These are phyloP conservation scores for Dalbergia cochinchinensis DNA, from an alignment of 306 rosid genomes.

Conservation along the genomic window DNA sequence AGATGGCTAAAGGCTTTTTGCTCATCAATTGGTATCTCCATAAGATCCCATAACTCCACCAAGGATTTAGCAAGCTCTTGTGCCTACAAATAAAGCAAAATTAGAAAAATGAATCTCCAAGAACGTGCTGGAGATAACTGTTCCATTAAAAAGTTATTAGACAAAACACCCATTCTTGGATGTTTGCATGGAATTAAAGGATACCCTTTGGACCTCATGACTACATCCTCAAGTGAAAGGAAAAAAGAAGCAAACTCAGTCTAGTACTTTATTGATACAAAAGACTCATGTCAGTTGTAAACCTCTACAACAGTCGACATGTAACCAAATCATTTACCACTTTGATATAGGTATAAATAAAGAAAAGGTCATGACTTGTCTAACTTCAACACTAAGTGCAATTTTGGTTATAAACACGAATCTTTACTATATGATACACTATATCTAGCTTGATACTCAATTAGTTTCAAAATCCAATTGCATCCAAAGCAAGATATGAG, in stretches of 20 bases:
- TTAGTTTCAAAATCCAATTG: slow-evolving; percentile 20
- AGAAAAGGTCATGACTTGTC: not conserved
- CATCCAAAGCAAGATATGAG: slow-evolving; percentile 31
- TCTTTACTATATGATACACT: slow-evolving; percentile 1
- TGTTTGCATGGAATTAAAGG: not conserved
- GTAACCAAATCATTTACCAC: not conserved
- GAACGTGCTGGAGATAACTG: slow-evolving; percentile 21
- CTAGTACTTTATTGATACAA: not conserved
- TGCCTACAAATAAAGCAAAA: slow-evolving; percentile 55
- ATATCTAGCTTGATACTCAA: not conserved
- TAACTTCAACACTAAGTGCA: slow-evolving; percentile 15
- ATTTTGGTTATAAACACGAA: slow-evolving; percentile 7
- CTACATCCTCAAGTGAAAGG: not conserved
- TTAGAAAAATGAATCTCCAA: slow-evolving; percentile 27
- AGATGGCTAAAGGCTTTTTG: slow-evolving; percentile 69
- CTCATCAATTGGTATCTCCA: slow-evolving; percentile 75
- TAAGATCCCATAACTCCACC: slow-evolving; percentile 82
- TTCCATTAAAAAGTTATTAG: not conserved
- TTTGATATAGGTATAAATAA: not conserved
- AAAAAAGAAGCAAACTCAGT: slow-evolving; percentile 20
- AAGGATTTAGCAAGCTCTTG: slow-evolving; percentile 68
- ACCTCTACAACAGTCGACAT: not conserved
- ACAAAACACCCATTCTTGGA: slow-evolving; percentile 15
- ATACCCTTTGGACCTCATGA: not conserved
- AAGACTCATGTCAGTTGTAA: not conserved